Base-by-base conservation (phyloP, 306 rosid genomes). In the Glycine latifolia region DNA sequence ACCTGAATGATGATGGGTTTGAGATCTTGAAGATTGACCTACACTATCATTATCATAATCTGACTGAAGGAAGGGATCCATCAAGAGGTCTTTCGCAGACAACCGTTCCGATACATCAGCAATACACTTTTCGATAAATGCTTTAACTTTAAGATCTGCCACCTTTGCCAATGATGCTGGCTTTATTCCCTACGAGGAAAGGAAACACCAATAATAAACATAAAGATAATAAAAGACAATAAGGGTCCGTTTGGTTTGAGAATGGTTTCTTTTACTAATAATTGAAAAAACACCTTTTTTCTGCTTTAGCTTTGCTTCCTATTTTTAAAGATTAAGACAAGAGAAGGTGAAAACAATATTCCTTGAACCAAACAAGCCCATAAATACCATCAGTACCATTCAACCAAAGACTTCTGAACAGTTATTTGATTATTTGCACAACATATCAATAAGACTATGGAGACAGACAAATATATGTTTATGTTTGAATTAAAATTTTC, bases 111-210 rank as follows among this genome's bases (percentile, higher is more conserved):
- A 90, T 31, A 79, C 99, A 75, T 89, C 75, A 55, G 94, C 90
- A 44, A 91, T 89, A 86, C 99, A 96, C 82, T 94, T 96, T 77
- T 90, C 97, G 26, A 96, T 91, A 82, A 96, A 94, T 79, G 91
- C 88, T 85, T 49, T 94, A 69, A 96, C 91, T 75, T 83, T 82
- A 59, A 86, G 87, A 84, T 96, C 85, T 53, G 84, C 78, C 41
- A 96, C 98, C 87, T 91, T 96, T 47, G 90, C 92, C 86, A 96
- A 77, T 43, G 98, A 96, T 37, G 97, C 97, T 37, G 98, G 98
- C 87, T 92, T 96, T 82, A 88, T 86, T 80, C 99, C 99, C 99
- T 96, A 76, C 87, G 85, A 90, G 81, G 55, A 60, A 79, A 83
- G 50, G 74, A 79, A 86, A 79, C 43, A 79, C 37, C 41, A 75